phyloP scores from a whole-genome alignment of 2,329 filamentous ascomycete species.

The Elsinoe arachidis region DNA sequence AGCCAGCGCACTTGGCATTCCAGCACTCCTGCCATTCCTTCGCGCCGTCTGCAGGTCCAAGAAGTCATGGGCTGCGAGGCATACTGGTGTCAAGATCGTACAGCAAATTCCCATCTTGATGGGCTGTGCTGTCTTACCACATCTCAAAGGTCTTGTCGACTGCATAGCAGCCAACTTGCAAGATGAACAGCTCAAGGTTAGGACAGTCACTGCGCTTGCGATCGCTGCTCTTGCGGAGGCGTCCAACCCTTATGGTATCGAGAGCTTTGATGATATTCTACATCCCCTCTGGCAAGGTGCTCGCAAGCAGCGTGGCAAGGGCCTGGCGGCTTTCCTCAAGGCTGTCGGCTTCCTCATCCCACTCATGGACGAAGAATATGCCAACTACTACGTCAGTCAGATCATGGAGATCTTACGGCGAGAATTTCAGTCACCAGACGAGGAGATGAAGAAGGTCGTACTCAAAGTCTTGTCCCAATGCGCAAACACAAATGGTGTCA shows the following conservation, averaged over 20 bases:
- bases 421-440: constrained; percentile 93
- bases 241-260: constrained; percentile 96
- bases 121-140: constrained; percentile 92
- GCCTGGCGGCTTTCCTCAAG: constrained; percentile 90
- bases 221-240: constrained; percentile 93
- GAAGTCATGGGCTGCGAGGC: constrained; percentile 96
- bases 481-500: constrained; percentile 88
- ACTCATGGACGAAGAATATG: constrained; percentile 98
- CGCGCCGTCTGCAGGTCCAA: constrained; percentile 94
- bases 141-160: constrained; percentile 91
- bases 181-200: constrained; percentile 95
- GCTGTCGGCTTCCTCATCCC: constrained; percentile 97
- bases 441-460: constrained; percentile 99
- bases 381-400: constrained; percentile 96
- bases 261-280: constrained; percentile 95
- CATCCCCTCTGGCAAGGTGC: constrained; percentile 96
- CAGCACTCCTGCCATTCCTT: constrained; percentile 87
- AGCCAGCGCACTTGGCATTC: constrained; percentile 90
- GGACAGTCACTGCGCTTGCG: constrained; percentile 89
- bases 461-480: constrained; percentile 96
- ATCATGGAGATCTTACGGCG: constrained; percentile 97
- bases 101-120: constrained; percentile 98
- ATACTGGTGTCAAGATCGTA: constrained; percentile 98
- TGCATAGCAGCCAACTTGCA: constrained; percentile 94
- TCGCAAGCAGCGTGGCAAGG: constrained; percentile 91